Evolutionary conservation across 2,329 filamentous ascomycete genomes (phyloP), one percentile per base, ranked within the genome.

Genomic region (Aspergillus alliaceus): DNA sequence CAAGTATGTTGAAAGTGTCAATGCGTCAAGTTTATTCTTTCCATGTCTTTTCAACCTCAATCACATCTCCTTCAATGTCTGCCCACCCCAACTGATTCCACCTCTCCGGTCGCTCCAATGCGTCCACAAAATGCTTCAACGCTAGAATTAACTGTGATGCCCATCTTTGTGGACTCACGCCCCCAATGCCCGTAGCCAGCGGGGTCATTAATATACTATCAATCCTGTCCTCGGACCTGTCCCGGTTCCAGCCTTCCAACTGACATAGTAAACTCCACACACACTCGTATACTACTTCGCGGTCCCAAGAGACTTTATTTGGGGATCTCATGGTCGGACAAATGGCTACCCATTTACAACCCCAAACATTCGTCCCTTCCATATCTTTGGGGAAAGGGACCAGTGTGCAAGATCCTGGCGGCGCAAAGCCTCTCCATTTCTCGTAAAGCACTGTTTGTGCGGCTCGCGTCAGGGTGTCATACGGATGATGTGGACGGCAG

Each of bases 251-350:
- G 22, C 73, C 75, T 37, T 83, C 80, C 1, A 84, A 59, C 18
- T 77, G 73, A 61, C 77, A 79, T 20, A 84, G 64, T 57, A 84
- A 63, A 61, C 75, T 79, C 82, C 82, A 84, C 0, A 82, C 65
- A 68, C 80, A 82, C 65, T 84, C 79, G 59, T 82, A 84, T 3
- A 84, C 76, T 8, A 84, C 72, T 65, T 84, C 82, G 2, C 75
- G 70, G 62, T 84, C 77, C 81, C 82, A 84, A 6, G 46, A 60
- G 9, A 77, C 79, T 22, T 72, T 60, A 4, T 69, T 59, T 0
- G 82, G 81, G 31, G 75, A 65, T 18, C 80, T 72, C 82, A 84
- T 84, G 0, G 82, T 84, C 24, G 82, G 82, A 64, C 81, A 84
- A 1, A 84, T 68, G 4, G 78, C 80, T 1, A 84, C 58, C 57